These are phyloP conservation scores for Penicillium sp. DNA, from an alignment of 2,329 filamentous ascomycete species.

Conservation along the genomic window DNA sequence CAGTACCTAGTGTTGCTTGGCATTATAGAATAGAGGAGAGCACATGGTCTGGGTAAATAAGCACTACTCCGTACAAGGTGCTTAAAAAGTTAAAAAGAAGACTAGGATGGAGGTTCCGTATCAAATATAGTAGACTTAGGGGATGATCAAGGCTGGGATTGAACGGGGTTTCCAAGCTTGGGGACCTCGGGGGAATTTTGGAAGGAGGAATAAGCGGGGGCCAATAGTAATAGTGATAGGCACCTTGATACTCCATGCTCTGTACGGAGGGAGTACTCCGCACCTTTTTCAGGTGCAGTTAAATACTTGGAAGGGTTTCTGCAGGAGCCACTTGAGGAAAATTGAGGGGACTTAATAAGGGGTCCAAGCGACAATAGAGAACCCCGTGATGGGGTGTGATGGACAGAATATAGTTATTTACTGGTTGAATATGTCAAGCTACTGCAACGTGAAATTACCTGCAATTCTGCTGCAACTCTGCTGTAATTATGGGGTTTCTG, in stretches of 20 bases:
- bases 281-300: not conserved
- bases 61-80: not conserved
- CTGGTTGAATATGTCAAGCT: not conserved
- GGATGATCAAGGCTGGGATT: conserved; percentile 6
- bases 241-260: no score
- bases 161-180: not conserved
- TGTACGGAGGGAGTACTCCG: not conserved
- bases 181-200: no score
- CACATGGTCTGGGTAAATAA: no score
- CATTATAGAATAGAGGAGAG: no score
- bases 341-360: not conserved
- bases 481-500: not conserved
- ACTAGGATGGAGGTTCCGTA: conserved; percentile 7
- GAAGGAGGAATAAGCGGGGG: not conserved
- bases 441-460: not conserved
- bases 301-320: not conserved
- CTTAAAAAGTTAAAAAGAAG: not conserved
- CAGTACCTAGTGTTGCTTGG: no score
- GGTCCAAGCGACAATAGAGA: not conserved
- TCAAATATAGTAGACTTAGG: conserved; percentile 12
- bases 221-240: not conserved
- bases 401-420: not conserved
- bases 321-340: not conserved
- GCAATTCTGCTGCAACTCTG: not conserved
- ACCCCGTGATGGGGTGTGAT: conserved; percentile 4